Conservation (phyloP, 257 asterid species). For the Nicotiana paniculata region DNA sequence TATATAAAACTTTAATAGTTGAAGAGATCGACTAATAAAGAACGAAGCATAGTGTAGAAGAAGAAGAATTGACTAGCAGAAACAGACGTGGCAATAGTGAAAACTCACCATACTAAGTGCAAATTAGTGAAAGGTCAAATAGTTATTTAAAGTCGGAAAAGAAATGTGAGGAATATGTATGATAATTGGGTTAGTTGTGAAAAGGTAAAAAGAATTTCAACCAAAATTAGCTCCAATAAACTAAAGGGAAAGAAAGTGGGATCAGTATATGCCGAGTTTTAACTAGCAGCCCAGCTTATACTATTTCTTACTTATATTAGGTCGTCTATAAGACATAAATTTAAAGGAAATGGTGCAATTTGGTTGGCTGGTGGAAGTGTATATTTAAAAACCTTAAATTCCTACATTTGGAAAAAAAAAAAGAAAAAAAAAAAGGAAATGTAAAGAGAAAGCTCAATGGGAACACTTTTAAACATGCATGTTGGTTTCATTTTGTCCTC, state of each 20-base stretch:
- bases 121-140: constrained; percentile 22
- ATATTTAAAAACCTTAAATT: constrained; percentile 27
- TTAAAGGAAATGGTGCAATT: background rate
- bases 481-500: constrained; percentile 12
- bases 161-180: constrained; percentile 8
- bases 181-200: constrained; percentile 19
- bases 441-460: constrained; percentile 1
- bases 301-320: background rate
- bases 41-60: background rate
- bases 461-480: background rate
- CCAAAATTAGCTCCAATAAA: background rate
- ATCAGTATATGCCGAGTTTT: constrained; percentile 18
- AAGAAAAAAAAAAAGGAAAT: constrained; percentile 8
- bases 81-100: background rate
- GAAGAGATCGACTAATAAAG: background rate
- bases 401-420: constrained; percentile 26
- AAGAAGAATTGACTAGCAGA: background rate
- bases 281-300: background rate
- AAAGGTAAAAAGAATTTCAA: constrained; percentile 15
- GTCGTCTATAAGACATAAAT: background rate
- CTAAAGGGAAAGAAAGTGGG: constrained; percentile 4
- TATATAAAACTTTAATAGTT: no score
- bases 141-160: constrained; percentile 5
- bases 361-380: constrained; percentile 10
- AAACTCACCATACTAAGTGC: background rate